These are phyloP conservation scores for Vanderwaltozyma yarrowii DNA, from an alignment of 805 yeast species.

Conservation along the genomic window DNA sequence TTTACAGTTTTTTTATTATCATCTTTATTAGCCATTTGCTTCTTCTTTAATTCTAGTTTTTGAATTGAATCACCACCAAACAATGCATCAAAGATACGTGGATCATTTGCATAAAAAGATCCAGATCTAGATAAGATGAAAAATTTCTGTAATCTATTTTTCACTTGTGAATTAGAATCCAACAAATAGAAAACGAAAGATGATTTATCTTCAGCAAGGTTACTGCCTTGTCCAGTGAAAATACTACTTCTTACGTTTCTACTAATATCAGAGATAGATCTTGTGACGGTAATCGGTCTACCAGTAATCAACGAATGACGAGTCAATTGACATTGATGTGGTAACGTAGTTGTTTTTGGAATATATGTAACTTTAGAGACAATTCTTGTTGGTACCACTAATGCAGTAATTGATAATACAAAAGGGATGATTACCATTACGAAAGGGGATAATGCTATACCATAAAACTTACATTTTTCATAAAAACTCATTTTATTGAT, in stretches of 20 bases:
- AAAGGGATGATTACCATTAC: slow-evolving; percentile 21
- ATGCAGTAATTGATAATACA: slow-evolving; percentile 15
- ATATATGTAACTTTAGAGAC: slow-evolving; percentile 20
- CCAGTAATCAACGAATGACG: slow-evolving; percentile 17
- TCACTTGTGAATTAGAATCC: slow-evolving; percentile 8
- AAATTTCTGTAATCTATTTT: slow-evolving; percentile 13
- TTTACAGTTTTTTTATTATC: background rate
- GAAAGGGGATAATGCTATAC: slow-evolving; percentile 16
- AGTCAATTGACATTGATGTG: slow-evolving; percentile 13
- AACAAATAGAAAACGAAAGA: slow-evolving; percentile 19
- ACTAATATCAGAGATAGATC: slow-evolving; percentile 11
- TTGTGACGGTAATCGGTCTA: slow-evolving; percentile 7
- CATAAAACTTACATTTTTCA: slow-evolving; percentile 5
- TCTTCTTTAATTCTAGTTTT: background rate
- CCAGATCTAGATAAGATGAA: slow-evolving; percentile 26
- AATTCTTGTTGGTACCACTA: slow-evolving; percentile 19
- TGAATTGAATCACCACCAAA: slow-evolving; percentile 17
- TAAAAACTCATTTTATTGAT: slow-evolving; percentile 4
- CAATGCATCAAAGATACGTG: slow-evolving; percentile 22
- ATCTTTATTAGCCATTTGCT: background rate
- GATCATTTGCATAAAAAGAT: slow-evolving; percentile 20
- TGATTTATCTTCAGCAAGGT: slow-evolving; percentile 24
- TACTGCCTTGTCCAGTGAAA: slow-evolving; percentile 24
- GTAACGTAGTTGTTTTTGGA: slow-evolving; percentile 11
- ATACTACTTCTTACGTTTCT: slow-evolving; percentile 13